phyloP scores from a whole-genome alignment of 768 basidiomycete genomes.

The Kwoniella europaea region DNA sequence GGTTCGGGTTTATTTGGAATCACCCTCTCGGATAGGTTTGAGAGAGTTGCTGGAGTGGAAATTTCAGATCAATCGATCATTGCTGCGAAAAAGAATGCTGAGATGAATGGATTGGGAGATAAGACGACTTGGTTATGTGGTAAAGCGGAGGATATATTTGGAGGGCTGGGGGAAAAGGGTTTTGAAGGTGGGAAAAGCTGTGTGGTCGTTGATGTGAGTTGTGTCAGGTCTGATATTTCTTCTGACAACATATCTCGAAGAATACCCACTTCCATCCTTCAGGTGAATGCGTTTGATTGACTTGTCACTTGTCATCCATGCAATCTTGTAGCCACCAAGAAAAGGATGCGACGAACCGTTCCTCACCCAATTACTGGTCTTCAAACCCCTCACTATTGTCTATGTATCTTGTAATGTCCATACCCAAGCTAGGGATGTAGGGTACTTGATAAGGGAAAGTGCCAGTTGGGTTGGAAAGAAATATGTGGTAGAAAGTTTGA shows the following conservation, averaged over 20 bases:
- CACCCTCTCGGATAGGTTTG: constrained; percentile 72
- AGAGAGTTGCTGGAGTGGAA: constrained; percentile 84
- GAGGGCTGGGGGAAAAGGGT: constrained; percentile 41
- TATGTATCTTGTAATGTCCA: constrained; percentile 97
- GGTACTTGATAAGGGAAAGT: constrained; percentile 66
- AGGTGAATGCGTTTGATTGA: background rate
- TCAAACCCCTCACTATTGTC: constrained; percentile 72
- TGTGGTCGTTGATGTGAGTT: constrained; percentile 57
- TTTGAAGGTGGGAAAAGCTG: constrained; percentile 54
- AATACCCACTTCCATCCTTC: background rate
- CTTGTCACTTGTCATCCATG: background rate
- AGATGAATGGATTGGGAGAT: constrained; percentile 61
- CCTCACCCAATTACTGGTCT: constrained; percentile 74
- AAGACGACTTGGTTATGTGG: constrained; percentile 66
- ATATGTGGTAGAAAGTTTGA: constrained; percentile 80
- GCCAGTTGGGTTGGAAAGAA: constrained; percentile 59
- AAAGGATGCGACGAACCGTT: constrained; percentile 84
- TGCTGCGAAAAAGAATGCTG: constrained; percentile 60
- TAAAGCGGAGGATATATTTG: constrained; percentile 85
- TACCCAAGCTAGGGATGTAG: constrained; percentile 76
- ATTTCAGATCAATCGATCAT: constrained; percentile 60
- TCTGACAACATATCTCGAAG: background rate
- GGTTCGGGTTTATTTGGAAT: constrained; percentile 54
- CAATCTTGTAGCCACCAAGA: constrained; percentile 76
- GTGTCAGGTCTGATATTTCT: too few species aligned